phyloP scores from a whole-genome alignment of 371 early-diverging fungal genomes.

The Haplosporangium sp. region DNA sequence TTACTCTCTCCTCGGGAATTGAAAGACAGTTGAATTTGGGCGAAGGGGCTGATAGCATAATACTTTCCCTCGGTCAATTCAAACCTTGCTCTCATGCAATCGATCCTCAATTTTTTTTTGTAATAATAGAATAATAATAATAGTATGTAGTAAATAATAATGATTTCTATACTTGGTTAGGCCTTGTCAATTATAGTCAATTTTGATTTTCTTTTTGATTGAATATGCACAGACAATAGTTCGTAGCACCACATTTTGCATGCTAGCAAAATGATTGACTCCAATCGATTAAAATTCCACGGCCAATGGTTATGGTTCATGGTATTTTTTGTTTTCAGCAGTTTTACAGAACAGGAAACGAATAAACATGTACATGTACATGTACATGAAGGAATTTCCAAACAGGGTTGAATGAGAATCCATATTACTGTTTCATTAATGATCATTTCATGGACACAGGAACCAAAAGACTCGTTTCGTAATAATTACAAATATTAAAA shows the following conservation, averaged over 20 bases:
- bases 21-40: neutral
- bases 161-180: too few relatives aligned
- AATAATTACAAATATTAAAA: neutral
- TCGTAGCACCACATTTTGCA: neutral
- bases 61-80: neutral
- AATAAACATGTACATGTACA: too few relatives aligned
- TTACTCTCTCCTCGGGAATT: neutral
- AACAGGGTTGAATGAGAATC: neutral
- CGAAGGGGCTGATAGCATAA: conserved; percentile 5
- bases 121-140: neutral
- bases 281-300: too few relatives aligned
- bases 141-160: neutral
- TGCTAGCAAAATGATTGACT: neutral
- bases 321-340: too few relatives aligned
- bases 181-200: too few relatives aligned
- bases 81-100: neutral
- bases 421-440: neutral
- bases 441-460: neutral
- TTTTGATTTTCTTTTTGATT: too few relatives aligned
- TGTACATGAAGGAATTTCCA: neutral
- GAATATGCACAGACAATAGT: too few relatives aligned
- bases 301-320: too few relatives aligned
- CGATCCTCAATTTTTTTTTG: neutral
- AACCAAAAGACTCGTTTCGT: neutral
- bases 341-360: too few relatives aligned